A percentile compares a stretch with the other conserved stretches of the same genome.
These are phyloP conservation scores for Auricularia cornea DNA, from an alignment of 768 basidiomycete species.

Conservation along the genomic window DNA sequence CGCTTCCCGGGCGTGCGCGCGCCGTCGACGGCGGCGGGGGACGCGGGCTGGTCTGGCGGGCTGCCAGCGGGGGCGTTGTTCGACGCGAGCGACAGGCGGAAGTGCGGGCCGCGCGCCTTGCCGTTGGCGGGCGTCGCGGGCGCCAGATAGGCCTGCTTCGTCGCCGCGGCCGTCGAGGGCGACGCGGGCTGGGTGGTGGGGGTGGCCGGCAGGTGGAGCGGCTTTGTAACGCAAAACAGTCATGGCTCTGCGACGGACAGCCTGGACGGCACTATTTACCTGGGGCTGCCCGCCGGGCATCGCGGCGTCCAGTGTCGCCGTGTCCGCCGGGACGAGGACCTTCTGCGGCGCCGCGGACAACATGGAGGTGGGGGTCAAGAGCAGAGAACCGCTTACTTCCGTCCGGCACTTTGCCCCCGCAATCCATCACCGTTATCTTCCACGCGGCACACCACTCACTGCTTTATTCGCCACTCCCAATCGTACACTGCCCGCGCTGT, in stretches of 20 bases:
- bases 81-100: neutral
- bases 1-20: conserved; percentile 24
- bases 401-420: neutral
- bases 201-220: neutral
- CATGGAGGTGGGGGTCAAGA: neutral
- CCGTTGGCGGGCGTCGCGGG: neutral
- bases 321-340: neutral
- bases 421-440: neutral
- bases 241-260: neutral
- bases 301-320: neutral
- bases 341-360: neutral
- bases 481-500: neutral
- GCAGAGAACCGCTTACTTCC: neutral
- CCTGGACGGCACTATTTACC: neutral
- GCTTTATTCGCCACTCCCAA: neutral
- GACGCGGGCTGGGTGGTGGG: neutral
- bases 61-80: neutral
- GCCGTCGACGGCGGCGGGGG: conserved; percentile 6
- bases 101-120: neutral
- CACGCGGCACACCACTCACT: neutral
- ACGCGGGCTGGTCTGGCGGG: neutral
- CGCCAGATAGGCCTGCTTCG: neutral
- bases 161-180: neutral
- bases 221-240: neutral
- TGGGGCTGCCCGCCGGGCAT: neutral